Percentiles rank a stretch among this genome's conserved stretches.
These are phyloP conservation scores for Globisporangium nodosum DNA, from an alignment of 352 stramenopile species.

Conservation along the genomic window DNA sequence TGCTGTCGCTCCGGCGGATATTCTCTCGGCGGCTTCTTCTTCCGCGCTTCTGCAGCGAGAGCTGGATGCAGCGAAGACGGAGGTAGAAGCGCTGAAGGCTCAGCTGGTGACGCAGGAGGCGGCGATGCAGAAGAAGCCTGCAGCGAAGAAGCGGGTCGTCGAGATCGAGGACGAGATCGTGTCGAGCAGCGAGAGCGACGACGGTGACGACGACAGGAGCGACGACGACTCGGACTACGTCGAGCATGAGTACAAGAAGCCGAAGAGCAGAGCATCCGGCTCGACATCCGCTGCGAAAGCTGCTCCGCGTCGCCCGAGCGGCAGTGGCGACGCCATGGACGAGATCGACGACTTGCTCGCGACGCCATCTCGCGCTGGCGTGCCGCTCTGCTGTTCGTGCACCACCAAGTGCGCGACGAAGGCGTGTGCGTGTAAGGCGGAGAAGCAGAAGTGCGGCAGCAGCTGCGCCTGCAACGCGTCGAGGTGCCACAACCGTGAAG, in stretches of 20 bases:
- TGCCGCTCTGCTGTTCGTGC: constrained; percentile 49
- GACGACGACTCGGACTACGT: constrained; percentile 67
- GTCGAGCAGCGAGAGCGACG: constrained; percentile 52
- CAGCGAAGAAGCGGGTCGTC: constrained; percentile 24
- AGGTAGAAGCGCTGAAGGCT: constrained; percentile 17
- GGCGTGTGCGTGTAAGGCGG: constrained; percentile 52
- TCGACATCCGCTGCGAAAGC: background rate
- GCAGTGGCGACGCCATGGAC: constrained; percentile 25
- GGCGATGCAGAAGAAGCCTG: constrained; percentile 26
- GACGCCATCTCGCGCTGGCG: constrained; percentile 20
- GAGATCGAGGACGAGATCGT: constrained; percentile 40
- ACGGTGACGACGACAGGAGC: constrained; percentile 43
- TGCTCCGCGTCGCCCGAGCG: background rate
- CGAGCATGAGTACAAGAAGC: constrained; percentile 32
- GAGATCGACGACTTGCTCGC: constrained; percentile 55
- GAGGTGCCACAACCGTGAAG: constrained; percentile 54
- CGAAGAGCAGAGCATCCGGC: background rate
- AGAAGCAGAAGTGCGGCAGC: constrained; percentile 30
- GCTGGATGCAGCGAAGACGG: constrained; percentile 17
- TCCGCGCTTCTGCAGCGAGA: constrained; percentile 8
- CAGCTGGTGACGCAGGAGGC: constrained; percentile 13
- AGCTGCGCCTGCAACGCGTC: constrained; percentile 49
- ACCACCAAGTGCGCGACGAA: constrained; percentile 75
- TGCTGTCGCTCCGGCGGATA: background rate
- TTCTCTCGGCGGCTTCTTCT: background rate